Evolutionary conservation across 768 basidiomycete genomes (phyloP).

Genomic region (Tulasnella sp.): DNA sequence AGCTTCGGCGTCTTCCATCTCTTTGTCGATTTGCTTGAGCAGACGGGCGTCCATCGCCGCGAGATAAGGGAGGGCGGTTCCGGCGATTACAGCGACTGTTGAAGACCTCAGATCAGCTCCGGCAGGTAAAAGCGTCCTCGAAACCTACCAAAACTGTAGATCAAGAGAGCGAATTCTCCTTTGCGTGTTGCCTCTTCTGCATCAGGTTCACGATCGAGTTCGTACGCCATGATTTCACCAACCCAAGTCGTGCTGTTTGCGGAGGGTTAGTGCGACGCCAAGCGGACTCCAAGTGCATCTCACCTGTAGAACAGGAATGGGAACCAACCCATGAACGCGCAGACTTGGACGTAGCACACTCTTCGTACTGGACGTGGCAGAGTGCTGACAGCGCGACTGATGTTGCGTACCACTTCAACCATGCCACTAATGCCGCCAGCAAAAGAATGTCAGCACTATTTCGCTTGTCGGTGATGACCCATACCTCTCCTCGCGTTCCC

Average conservation of each 20-base stretch:
- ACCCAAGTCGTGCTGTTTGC: constrained; percentile 82
- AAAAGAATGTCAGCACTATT: neutral
- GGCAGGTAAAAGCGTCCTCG: neutral
- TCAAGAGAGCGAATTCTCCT: constrained; percentile 85
- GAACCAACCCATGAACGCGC: constrained; percentile 99
- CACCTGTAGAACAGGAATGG: constrained; percentile 93
- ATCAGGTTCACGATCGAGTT: constrained; percentile 73
- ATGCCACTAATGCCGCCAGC: constrained; percentile 52
- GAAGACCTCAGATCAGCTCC: constrained; percentile 35
- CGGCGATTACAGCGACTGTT: constrained; percentile 82
- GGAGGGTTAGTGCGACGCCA: neutral
- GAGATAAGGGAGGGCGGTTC: constrained; percentile 77
- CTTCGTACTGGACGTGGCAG: constrained; percentile 83
- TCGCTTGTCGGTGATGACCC: neutral
- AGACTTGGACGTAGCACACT: constrained; percentile 91
- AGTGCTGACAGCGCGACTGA: constrained; percentile 68
- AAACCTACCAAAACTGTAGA: constrained; percentile 78
- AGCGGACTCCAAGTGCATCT: constrained; percentile 37
- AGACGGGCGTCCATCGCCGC: constrained; percentile 80
- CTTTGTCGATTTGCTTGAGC: constrained; percentile 58
- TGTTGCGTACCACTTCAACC: constrained; percentile 77
- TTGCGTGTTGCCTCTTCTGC: constrained; percentile 79
- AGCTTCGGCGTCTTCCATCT: constrained; percentile 56
- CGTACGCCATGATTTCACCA: constrained; percentile 89
- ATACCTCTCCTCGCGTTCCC: constrained; percentile 31